A percentile compares a stretch with the other conserved stretches of the same genome.
These are phyloP conservation scores for Testicularia cyperi DNA, from an alignment of 1,284 basidiomycete genomes.

Conservation along the genomic window DNA sequence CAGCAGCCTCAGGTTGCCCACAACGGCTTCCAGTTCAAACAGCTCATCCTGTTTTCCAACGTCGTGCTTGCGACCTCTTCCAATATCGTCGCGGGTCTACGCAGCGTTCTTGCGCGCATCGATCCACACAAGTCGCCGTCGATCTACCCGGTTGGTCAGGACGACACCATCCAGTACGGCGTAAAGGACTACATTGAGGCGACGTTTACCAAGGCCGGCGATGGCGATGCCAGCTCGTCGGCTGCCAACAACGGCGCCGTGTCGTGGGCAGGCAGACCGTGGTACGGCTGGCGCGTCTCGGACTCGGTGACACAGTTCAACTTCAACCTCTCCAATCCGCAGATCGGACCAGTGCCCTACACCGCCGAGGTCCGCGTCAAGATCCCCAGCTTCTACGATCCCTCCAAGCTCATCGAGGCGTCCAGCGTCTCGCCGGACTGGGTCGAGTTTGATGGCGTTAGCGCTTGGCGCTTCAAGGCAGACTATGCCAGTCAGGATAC, in stretches of 20 bases:
- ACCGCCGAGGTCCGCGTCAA: conserved; percentile 12
- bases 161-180: conserved; percentile 24
- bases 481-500: conserved; percentile 18
- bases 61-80: conserved; percentile 19
- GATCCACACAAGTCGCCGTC: conserved; percentile 23
- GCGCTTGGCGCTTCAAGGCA: conserved; percentile 29
- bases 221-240: not conserved
- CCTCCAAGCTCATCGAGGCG: conserved; percentile 5
- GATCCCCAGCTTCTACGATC: conserved; percentile 22
- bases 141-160: conserved; percentile 4
- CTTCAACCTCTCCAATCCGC: conserved; percentile 11
- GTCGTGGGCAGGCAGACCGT: conserved; percentile 24
- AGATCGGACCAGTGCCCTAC: conserved; percentile 26
- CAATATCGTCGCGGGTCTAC: conserved; percentile 22
- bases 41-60: conserved; percentile 32
- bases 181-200: conserved; percentile 33
- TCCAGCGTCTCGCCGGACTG: conserved; percentile 14
- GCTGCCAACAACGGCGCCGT: conserved; percentile 14
- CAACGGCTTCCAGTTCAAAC: conserved; percentile 31
- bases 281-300: conserved; percentile 32
- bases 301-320: conserved; percentile 30
- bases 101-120: conserved; percentile 19
- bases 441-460: conserved; percentile 22
- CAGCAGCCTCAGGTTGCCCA: conserved; percentile 20
- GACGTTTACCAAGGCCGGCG: conserved; percentile 10